phyloP scores from a whole-genome alignment of 306 rosid genomes.

The Begonia masoniana region DNA sequence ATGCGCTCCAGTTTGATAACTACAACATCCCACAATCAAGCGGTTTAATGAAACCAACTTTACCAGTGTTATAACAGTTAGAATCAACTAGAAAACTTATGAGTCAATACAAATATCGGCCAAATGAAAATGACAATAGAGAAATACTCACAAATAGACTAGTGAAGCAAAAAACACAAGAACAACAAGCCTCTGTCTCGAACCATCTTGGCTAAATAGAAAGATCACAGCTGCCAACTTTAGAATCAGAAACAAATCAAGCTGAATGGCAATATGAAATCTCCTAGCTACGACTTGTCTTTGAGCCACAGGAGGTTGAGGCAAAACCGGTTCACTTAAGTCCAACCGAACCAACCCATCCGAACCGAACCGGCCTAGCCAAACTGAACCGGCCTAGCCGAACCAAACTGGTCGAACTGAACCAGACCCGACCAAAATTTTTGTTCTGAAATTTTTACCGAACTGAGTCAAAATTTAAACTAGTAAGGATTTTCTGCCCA shows the following conservation, averaged over 20 bases:
- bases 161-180: slow-evolving; percentile 73
- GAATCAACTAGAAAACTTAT: too few relatives aligned
- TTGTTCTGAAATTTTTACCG: too few relatives aligned
- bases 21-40: slow-evolving; percentile 23
- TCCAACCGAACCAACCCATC: too few relatives aligned
- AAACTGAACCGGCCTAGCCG: too few relatives aligned
- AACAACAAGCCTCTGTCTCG: slow-evolving; percentile 73
- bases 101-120: too few relatives aligned
- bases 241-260: slow-evolving; percentile 75
- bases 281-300: slow-evolving; percentile 77
- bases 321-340: too few relatives aligned
- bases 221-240: slow-evolving; percentile 93
- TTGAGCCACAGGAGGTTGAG: slow-evolving; percentile 68
- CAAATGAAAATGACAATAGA: not conserved
- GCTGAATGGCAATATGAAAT: slow-evolving; percentile 85
- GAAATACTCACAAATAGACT: slow-evolving; percentile 66
- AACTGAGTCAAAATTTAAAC: too few relatives aligned
- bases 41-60: slow-evolving; percentile 8
- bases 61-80: too few relatives aligned
- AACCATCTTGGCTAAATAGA: slow-evolving; percentile 95
- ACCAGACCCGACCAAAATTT: too few relatives aligned
- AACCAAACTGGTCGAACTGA: too few relatives aligned
- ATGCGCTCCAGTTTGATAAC: slow-evolving; percentile 91
- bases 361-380: too few relatives aligned
- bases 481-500: too few relatives aligned